Percentiles rank a stretch among this genome's conserved stretches.
Conservation (phyloP, 1,284 basidiomycete genomes). For the Moniliella sp. region DNA sequence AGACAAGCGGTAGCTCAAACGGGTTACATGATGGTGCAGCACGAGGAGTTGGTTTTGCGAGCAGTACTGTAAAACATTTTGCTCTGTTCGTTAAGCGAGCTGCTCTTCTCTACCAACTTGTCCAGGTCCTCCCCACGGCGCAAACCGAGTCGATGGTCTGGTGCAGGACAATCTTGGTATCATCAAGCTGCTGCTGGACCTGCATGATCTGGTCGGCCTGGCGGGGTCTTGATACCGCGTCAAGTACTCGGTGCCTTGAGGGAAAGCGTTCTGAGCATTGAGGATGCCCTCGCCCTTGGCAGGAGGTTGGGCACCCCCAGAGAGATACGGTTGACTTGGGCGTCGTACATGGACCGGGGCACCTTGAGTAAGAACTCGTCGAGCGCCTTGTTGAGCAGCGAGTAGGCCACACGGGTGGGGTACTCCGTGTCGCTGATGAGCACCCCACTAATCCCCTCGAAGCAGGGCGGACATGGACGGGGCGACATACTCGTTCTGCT, state of each 20-base stretch:
- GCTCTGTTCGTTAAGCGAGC: constrained; percentile 66
- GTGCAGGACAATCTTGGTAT: constrained; percentile 96
- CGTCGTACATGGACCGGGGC: constrained; percentile 43
- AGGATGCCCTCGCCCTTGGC: constrained; percentile 24
- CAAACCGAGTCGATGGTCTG: constrained; percentile 96
- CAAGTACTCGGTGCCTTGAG: constrained; percentile 54
- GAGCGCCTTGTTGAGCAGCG: constrained; percentile 72
- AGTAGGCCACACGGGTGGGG: constrained; percentile 85
- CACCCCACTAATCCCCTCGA: constrained; percentile 44
- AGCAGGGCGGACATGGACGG: constrained; percentile 47
- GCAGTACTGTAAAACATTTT: constrained; percentile 47
- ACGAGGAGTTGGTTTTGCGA: too few species aligned
- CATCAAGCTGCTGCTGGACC: constrained; percentile 91
- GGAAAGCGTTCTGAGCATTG: constrained; percentile 21
- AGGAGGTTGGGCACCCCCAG: constrained; percentile 17
- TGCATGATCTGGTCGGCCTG: constrained; percentile 97
- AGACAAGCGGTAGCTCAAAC: too few species aligned
- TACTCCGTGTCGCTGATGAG: constrained; percentile 89
- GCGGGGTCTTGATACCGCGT: constrained; percentile 87
- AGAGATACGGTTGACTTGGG: constrained; percentile 19
- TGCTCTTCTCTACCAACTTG: constrained; percentile 79
- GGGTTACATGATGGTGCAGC: too few species aligned
- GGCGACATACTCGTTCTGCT: constrained; percentile 80
- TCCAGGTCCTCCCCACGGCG: constrained; percentile 92
- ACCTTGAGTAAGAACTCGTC: constrained; percentile 75